Evolutionary conservation across 805 yeast species (phyloP), one percentile per base, ranked within the genome.

Genomic region (Saccharomycopsis olivae): DNA sequence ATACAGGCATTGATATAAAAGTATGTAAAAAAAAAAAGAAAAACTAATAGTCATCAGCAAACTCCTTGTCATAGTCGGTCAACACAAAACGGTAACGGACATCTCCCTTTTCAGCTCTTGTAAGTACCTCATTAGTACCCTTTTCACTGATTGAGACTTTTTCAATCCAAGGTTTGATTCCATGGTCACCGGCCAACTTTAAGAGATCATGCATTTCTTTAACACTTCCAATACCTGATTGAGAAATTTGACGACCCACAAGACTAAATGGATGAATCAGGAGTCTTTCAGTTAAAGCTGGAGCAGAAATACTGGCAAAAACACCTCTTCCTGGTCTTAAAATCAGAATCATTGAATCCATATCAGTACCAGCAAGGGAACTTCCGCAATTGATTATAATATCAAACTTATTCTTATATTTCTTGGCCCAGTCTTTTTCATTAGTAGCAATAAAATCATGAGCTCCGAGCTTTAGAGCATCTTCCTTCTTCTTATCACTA

Each of bases 201-300:
- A 83, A 65, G 75, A 83, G 70, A 48, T 77, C 80, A 34, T 65
- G 54, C 50, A 80, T 79, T 60, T 81, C 88, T 36, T 57, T 57
- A 55, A 75, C 74, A 35, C 79, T 68, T 33, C 76, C 92, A 56
- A 70, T 61, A 17, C 9, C 15, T 2, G 37, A 33, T 15, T 18
- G 28, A 17, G 29, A 14, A 18, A 36, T 32, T 4, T 24, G 25
- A n/a, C 25, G 16, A 20, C 27, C 38, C 8, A 2, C 10, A 5
- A 44, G 17, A 21, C 48, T 25, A 20, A 49, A 50, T 3, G 48
- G 25, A 23, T 55, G 52, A 4, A 33, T 23, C 8, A 48, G 33
- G 43, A 23, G 28, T 10, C 51, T 33, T 10, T 29, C 45, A 39
- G 47, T 51, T 13, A 31, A 38, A 13, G 29, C 41, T 13, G 46